Conservation (phyloP, 345 rosid species). For the Raphanus sativus region DNA sequence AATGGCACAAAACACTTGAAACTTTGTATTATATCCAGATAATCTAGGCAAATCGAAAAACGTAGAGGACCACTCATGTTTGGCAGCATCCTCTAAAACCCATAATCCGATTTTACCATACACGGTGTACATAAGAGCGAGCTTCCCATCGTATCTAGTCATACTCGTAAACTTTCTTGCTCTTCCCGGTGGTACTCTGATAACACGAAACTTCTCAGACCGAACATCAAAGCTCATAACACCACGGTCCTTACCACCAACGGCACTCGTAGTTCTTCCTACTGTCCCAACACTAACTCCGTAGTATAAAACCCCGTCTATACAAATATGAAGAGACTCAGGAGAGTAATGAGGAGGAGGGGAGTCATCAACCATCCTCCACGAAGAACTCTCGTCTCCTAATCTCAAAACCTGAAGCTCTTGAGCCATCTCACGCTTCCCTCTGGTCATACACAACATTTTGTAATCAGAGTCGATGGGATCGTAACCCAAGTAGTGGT, state of each 20-base stretch:
- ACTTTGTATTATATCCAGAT: background rate
- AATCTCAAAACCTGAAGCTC: background rate
- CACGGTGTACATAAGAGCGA: background rate
- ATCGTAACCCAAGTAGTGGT: conserved; percentile 21
- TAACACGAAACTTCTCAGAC: background rate
- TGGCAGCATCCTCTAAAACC: background rate
- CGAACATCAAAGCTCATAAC: background rate
- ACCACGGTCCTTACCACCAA: background rate
- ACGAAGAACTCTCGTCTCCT: background rate
- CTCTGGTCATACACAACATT: background rate
- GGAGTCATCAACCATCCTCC: background rate
- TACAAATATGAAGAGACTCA: background rate
- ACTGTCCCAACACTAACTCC: background rate
- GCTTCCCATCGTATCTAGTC: conserved; percentile 14
- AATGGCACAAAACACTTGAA: background rate
- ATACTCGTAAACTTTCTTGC: background rate
- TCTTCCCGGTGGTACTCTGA: background rate
- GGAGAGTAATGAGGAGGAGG: background rate
- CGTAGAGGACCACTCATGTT: background rate
- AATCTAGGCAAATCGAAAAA: background rate
- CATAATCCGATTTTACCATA: background rate
- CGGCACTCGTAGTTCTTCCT: background rate
- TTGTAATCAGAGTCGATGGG: background rate
- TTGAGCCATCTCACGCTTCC: background rate
- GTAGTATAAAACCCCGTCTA: background rate